Conservation (phyloP, 305 asterid species). For the Solanum chacoense region DNA sequence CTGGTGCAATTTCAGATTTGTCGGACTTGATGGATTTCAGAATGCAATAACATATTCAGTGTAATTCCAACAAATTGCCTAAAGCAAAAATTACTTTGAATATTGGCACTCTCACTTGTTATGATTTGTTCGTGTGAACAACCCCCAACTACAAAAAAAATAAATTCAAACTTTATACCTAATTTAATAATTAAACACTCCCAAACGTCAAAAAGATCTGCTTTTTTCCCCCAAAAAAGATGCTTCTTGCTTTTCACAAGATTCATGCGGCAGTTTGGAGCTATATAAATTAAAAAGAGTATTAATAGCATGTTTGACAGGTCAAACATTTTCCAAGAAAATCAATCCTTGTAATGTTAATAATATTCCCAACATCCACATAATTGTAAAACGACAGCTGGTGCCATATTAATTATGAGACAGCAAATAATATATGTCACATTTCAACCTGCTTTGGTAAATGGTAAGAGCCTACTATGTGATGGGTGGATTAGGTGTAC, state of each 20-base stretch:
- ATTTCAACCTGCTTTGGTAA: neutral
- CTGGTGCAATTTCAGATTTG: neutral
- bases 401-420: neutral
- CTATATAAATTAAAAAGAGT: neutral
- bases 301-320: neutral
- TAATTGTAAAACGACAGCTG: constrained; percentile 2
- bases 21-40: neutral
- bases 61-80: neutral
- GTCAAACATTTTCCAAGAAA: constrained; percentile 4
- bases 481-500: too few relatives aligned
- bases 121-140: neutral
- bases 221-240: neutral
- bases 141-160: neutral
- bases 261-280: constrained; percentile 6
- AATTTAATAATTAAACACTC: neutral
- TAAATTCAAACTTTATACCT: neutral
- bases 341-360: neutral
- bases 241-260: constrained; percentile 14
- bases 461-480: too few relatives aligned
- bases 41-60: neutral
- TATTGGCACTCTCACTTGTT: neutral
- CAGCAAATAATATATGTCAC: constrained; percentile 11
- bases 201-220: neutral
- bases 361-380: constrained; percentile 7
- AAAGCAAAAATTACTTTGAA: neutral